Evolutionary conservation across 1,139 yeast species (phyloP).

Genomic region (Pichia sp.): DNA sequence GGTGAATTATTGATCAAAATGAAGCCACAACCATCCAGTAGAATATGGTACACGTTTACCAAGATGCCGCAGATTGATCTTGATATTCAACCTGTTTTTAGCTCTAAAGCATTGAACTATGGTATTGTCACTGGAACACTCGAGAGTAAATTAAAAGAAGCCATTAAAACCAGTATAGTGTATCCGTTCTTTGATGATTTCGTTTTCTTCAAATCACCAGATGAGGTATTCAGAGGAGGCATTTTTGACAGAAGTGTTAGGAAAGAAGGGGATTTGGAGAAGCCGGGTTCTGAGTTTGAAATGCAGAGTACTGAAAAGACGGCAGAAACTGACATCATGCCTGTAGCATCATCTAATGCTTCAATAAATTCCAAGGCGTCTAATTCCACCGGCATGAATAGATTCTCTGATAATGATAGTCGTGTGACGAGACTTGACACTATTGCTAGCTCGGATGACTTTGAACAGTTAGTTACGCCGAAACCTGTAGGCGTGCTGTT

Average conservation of each 20-base stretch:
- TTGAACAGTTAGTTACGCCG: not conserved
- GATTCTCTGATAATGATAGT: not conserved
- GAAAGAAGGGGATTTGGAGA: not conserved
- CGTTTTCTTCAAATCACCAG: slow-evolving; percentile 54
- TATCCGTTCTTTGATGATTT: slow-evolving; percentile 86
- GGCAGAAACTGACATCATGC: not conserved
- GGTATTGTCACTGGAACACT: slow-evolving; percentile 73
- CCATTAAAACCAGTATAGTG: slow-evolving; percentile 71
- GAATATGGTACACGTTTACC: slow-evolving; percentile 88
- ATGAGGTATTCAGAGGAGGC: slow-evolving; percentile 80
- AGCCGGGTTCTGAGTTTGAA: not conserved
- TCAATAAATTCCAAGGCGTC: not conserved
- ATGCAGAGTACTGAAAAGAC: not conserved
- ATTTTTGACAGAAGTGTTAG: slow-evolving; percentile 56
- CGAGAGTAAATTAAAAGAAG: slow-evolving; percentile 71
- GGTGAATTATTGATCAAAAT: slow-evolving; percentile 66
- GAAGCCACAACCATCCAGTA: slow-evolving; percentile 84
- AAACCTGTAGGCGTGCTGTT: not conserved
- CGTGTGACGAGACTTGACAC: not conserved
- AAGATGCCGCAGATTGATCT: slow-evolving; percentile 68
- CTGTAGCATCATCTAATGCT: not conserved
- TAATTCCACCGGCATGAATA: not conserved
- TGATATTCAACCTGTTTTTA: slow-evolving; percentile 79
- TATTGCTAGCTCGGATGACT: not conserved
- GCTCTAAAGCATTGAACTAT: slow-evolving; percentile 73